A percentile compares a stretch with the other conserved stretches of the same genome.
Evolutionary conservation across 257 asterid species (phyloP).

Genomic region (Solanum sejunctum): DNA sequence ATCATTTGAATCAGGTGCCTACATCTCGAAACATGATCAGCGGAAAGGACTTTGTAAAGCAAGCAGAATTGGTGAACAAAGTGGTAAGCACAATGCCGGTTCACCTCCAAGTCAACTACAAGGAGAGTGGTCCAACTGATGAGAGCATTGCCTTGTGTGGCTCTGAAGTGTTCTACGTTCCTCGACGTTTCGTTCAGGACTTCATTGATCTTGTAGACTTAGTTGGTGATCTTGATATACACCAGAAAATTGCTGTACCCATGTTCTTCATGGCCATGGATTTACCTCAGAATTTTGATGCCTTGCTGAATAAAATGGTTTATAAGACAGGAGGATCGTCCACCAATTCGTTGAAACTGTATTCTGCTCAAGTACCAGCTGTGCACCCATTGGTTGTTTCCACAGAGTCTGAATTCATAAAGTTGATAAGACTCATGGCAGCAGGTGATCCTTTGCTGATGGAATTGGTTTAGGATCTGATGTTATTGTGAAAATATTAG

Average conservation of each 20-base stretch:
- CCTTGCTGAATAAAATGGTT: conserved; percentile 12
- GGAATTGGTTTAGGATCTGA: conserved; percentile 5
- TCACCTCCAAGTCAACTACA: conserved; percentile 37
- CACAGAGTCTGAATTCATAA: conserved; percentile 4
- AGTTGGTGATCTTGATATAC: conserved; percentile 31
- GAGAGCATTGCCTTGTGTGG: conserved; percentile 27
- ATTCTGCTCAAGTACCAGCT: conserved; percentile 15
- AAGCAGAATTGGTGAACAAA: conserved; percentile 26
- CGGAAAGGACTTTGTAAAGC: conserved; percentile 15
- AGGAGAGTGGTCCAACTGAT: conserved; percentile 24
- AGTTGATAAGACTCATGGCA: conserved; percentile 10
- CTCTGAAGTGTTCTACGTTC: conserved; percentile 28
- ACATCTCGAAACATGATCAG: conserved; percentile 5
- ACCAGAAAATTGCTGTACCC: conserved; percentile 29
- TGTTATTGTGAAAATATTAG: neutral
- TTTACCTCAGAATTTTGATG: conserved; percentile 27
- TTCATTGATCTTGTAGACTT: conserved; percentile 27
- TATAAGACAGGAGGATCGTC: neutral
- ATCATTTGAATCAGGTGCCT: conserved; percentile 12
- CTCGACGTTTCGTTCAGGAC: conserved; percentile 20
- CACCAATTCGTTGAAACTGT: neutral
- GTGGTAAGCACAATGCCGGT: conserved; percentile 31
- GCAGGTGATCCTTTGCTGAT: conserved; percentile 13
- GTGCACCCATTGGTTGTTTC: conserved; percentile 10
- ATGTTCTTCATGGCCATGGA: conserved; percentile 43